Conservation (phyloP, 768 basidiomycete genomes). For the Tephrocybe sp. region DNA sequence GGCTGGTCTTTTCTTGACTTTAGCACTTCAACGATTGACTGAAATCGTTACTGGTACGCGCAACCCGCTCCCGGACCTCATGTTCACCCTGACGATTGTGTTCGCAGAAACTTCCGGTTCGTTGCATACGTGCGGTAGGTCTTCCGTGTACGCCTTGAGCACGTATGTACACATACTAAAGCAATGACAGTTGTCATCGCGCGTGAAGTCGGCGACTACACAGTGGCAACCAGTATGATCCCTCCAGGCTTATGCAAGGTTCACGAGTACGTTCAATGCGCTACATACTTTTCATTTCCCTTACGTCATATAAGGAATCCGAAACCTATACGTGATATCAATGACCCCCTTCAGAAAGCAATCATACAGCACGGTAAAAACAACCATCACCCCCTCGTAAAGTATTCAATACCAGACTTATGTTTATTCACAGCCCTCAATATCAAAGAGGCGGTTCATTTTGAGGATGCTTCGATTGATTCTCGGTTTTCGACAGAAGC, state of each 20-base stretch:
- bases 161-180: background rate
- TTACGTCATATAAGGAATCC: slow-evolving; percentile 45
- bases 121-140: slow-evolving; percentile 56
- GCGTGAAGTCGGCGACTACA: slow-evolving; percentile 68
- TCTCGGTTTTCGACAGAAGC: slow-evolving; percentile 70
- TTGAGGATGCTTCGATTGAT: slow-evolving; percentile 61
- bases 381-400: background rate
- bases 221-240: slow-evolving; percentile 63
- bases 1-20: background rate
- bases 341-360: slow-evolving; percentile 62
- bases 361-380: slow-evolving; percentile 62
- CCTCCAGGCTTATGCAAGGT: slow-evolving; percentile 62
- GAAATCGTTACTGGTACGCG: slow-evolving; percentile 68
- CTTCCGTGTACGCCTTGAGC: background rate
- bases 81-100: background rate
- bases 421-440: slow-evolving; percentile 48
- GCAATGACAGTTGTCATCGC: slow-evolving; percentile 56
- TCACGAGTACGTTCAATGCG: slow-evolving; percentile 52
- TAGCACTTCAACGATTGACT: slow-evolving; percentile 65
- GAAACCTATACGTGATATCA: slow-evolving; percentile 53
- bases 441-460: slow-evolving; percentile 57
- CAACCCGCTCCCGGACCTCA: background rate
- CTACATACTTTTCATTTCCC: background rate
- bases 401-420: background rate
- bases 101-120: slow-evolving; percentile 59